Evolutionary conservation across 768 basidiomycete species (phyloP), one percentile per base, ranked within the genome.

Genomic region (Tremella mesenterica): DNA sequence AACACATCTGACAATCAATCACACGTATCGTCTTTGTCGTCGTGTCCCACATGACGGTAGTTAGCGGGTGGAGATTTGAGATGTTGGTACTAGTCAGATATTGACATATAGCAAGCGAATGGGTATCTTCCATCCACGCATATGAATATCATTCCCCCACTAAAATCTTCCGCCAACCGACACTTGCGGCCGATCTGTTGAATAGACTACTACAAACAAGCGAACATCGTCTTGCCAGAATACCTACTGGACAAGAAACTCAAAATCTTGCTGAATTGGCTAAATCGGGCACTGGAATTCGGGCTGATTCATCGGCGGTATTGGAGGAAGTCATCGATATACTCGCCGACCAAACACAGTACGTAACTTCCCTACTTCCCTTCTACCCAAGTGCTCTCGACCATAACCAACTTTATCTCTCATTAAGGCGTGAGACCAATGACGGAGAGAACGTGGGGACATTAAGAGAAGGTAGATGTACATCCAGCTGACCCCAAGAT

Each of bases 71-170:
- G 8, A 28, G 10, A 10, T 9, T 28, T 21, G 7, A 12, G 14
- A 26, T 48, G 13, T 16, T 6, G 7, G 39, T 50, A 20, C 38
- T 33, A n/a, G n/a, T n/a, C n/a, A n/a, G n/a, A 39, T 44, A 7
- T 16, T 28, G n/a, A 48, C 20, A 1, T n/a, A 2, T 53, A 83
- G 82, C 77, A 1, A 76, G 78, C 53, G 76, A 75, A 44, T 76
- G 88, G 39, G 84, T 90, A 36, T 83, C 89, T 72, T 85, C 85
- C 7, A 82, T 84, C 1, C 84, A 84, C 0, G 72, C 80, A 2
- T 84, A 88, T 64, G 67, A 75, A 6, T 92, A 92, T 61, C 83
- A 91, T 63, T 74, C 85, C 20, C 79, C 83, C 6, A 84, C 86
- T 0, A 82, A 79, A 62, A 85, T 83, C 0, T 95, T 88, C 71